Conservation (phyloP, 176 grass and related monocot species). For the Aegilops sharonensis region DNA sequence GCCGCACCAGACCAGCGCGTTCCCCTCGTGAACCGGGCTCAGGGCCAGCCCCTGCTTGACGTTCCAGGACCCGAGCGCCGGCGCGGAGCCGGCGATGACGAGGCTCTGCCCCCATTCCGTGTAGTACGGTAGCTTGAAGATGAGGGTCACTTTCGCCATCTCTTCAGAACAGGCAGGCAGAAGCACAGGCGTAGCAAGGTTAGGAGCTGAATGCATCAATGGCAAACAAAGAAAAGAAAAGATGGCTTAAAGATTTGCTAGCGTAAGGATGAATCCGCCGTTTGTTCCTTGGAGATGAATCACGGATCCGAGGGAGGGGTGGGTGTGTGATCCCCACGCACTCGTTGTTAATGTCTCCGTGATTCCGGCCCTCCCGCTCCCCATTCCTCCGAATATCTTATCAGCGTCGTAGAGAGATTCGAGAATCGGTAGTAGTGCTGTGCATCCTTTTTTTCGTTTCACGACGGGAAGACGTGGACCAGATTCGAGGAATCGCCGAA, state of each 20-base stretch:
- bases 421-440: neutral
- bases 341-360: neutral
- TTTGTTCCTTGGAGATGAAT: neutral
- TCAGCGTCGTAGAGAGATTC: conserved; percentile 10
- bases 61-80: conserved; percentile 73
- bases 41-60: conserved; percentile 76
- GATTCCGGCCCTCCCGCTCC: neutral
- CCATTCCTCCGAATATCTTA: neutral
- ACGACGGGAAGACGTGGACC: neutral
- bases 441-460: neutral
- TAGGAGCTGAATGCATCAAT: conserved; percentile 10
- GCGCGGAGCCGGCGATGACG: conserved; percentile 67
- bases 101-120: conserved; percentile 89
- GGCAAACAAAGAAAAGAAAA: neutral
- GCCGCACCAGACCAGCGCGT: conserved; percentile 74
- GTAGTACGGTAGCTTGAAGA: conserved; percentile 87
- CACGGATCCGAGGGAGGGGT: neutral
- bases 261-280: conserved; percentile 7
- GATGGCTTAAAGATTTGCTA: neutral
- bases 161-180: neutral
- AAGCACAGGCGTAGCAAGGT: neutral
- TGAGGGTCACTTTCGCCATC: conserved; percentile 62
- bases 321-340: neutral
- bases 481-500: conserved; percentile 28
- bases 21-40: conserved; percentile 58